A percentile compares a stretch with the other conserved stretches of the same genome.
Conservation (phyloP, 805 yeast species). For the Sugiyamaella qingdaonensis region DNA sequence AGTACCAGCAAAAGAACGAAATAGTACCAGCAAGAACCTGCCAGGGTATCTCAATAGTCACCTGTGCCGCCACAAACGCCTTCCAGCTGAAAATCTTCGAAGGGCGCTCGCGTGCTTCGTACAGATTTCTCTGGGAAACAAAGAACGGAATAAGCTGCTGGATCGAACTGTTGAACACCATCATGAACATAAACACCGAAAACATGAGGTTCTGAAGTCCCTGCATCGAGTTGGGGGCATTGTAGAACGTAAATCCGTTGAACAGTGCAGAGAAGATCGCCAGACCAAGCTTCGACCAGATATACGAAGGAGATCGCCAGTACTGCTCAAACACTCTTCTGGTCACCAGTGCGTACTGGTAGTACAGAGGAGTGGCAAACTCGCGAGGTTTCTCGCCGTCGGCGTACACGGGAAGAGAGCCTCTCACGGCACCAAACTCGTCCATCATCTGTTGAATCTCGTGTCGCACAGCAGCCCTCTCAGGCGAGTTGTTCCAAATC, state of each 20-base stretch:
- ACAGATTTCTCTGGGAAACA: conserved; percentile 55
- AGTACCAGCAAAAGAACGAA: conserved; percentile 56
- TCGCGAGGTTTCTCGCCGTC: conserved; percentile 15
- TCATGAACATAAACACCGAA: conserved; percentile 63
- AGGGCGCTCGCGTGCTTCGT: conserved; percentile 70
- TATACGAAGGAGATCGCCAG: conserved; percentile 61
- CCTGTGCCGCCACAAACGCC: conserved; percentile 57
- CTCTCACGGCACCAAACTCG: conserved; percentile 44
- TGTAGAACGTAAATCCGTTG: conserved; percentile 67
- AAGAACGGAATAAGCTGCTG: conserved; percentile 63
- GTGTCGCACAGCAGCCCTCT: conserved; percentile 51
- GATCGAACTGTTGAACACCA: conserved; percentile 50
- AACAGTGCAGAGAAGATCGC: conserved; percentile 52
- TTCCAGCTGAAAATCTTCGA: conserved; percentile 68
- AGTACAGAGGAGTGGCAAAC: conserved; percentile 43
- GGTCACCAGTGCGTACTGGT: conserved; percentile 45
- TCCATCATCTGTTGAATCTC: conserved; percentile 59
- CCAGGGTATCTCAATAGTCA: conserved; percentile 66
- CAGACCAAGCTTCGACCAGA: conserved; percentile 54
- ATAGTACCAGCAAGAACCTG: conserved; percentile 59
- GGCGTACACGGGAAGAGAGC: conserved; percentile 40
- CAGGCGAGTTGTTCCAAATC: conserved; percentile 71
- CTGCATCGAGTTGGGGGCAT: conserved; percentile 57
- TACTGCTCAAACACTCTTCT: conserved; percentile 55
- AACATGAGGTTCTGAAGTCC: conserved; percentile 83